phyloP scores from a whole-genome alignment of 352 stramenopile genomes.

The Pythium periplocum region DNA sequence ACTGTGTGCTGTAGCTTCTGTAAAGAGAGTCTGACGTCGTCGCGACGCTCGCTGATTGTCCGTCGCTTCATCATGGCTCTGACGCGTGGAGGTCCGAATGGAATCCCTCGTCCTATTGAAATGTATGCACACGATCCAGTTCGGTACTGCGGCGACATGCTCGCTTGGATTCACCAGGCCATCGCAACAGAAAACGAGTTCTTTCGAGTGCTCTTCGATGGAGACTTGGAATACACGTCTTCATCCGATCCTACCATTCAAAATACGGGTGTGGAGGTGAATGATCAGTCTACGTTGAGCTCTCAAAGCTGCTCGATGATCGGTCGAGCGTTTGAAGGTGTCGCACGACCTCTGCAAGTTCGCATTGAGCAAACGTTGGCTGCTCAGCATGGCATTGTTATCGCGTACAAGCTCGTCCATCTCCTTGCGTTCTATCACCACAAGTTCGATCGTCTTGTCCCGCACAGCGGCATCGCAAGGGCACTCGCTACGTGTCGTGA shows the following conservation, averaged over 20 bases:
- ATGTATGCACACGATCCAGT: slow-evolving; percentile 84
- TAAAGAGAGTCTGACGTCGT: slow-evolving; percentile 65
- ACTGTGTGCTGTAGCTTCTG: slow-evolving; percentile 46
- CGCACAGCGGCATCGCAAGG: slow-evolving; percentile 22
- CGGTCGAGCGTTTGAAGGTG: slow-evolving; percentile 47
- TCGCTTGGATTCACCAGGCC: slow-evolving; percentile 85
- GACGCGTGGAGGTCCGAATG: slow-evolving; percentile 63
- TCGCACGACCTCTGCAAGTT: slow-evolving; percentile 53
- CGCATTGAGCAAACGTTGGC: slow-evolving; percentile 61
- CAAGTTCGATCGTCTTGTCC: slow-evolving; percentile 47
- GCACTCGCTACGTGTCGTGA: slow-evolving; percentile 35
- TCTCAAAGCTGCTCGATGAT: slow-evolving; percentile 33
- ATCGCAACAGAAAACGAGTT: slow-evolving; percentile 82
- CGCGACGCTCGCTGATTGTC: slow-evolving; percentile 50
- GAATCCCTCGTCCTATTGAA: slow-evolving; percentile 79
- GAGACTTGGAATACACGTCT: slow-evolving; percentile 35
- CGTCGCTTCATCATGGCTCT: slow-evolving; percentile 74
- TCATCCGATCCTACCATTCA: background rate
- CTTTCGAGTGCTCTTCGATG: slow-evolving; percentile 70
- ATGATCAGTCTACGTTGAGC: background rate
- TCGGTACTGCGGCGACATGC: slow-evolving; percentile 86
- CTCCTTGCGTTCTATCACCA: slow-evolving; percentile 62
- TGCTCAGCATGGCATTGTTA: slow-evolving; percentile 44
- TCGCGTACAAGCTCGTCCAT: slow-evolving; percentile 62
- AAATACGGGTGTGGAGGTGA: background rate